Evolutionary conservation across 2,329 filamentous ascomycete species (phyloP).

Genomic region (Albifimbria verrucaria): DNA sequence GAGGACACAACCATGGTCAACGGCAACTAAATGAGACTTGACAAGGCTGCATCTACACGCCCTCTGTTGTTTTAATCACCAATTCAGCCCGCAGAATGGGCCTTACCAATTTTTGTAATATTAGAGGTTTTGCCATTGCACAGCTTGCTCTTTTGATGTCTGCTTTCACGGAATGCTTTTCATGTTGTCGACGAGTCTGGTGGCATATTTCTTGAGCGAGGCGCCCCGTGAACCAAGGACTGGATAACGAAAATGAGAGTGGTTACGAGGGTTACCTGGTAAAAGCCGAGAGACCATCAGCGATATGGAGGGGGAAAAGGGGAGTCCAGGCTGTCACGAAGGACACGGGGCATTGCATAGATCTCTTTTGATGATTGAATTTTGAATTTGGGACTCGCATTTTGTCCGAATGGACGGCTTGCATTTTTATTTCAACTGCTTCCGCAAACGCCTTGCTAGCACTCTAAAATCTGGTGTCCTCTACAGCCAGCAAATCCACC

Average conservation of each 20-base stretch:
- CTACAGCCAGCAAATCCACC: too few relatives aligned
- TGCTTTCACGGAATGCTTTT: too few relatives aligned
- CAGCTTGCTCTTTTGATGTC: background rate
- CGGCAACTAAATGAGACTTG: constrained; percentile 16
- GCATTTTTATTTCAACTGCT: too few relatives aligned
- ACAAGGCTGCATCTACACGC: background rate
- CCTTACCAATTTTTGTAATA: constrained; percentile 1
- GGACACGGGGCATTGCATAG: background rate
- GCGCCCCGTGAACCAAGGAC: too few relatives aligned
- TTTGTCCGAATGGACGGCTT: background rate
- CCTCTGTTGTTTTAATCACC: too few relatives aligned
- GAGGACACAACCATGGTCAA: constrained; percentile 26
- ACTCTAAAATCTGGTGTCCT: too few relatives aligned
- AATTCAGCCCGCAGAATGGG: too few relatives aligned
- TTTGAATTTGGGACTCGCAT: background rate
- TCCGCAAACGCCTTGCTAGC: background rate
- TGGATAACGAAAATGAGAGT: too few relatives aligned
- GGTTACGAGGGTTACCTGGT: background rate
- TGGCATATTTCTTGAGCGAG: too few relatives aligned
- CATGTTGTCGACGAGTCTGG: too few relatives aligned
- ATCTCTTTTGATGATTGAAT: background rate
- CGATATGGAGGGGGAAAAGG: background rate
- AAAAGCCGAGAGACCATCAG: too few relatives aligned
- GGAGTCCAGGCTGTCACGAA: too few relatives aligned
- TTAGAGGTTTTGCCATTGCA: background rate